Percentiles rank a stretch among this genome's conserved stretches.
Evolutionary conservation across 495 filamentous ascomycete species (phyloP).

Genomic region (Mytilinidion resinicola): DNA sequence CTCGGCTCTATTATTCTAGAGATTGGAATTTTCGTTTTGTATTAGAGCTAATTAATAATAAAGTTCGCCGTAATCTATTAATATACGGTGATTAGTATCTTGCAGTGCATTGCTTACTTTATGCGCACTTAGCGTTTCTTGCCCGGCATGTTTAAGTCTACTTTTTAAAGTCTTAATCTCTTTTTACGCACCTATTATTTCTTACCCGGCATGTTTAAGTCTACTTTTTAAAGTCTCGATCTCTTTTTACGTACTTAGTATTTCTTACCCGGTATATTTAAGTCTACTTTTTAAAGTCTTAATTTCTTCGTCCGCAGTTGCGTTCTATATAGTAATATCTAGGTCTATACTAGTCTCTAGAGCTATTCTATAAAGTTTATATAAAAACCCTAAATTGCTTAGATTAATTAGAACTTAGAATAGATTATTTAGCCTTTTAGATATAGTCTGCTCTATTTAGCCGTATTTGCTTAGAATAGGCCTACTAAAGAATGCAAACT

Average conservation of each 20-base stretch:
- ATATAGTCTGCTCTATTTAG: background rate
- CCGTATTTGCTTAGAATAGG: background rate
- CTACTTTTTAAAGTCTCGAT: too few relatives aligned
- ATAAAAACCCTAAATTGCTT: background rate
- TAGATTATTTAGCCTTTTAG: background rate
- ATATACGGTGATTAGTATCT: background rate
- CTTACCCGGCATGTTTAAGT: too few relatives aligned
- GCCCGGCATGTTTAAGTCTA: too few relatives aligned
- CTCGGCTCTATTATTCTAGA: background rate
- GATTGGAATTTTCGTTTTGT: background rate
- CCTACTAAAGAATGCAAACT: background rate
- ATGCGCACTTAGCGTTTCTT: too few relatives aligned
- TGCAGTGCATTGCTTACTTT: too few relatives aligned
- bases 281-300: background rate
- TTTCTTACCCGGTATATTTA: background rate
- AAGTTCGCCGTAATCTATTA: background rate
- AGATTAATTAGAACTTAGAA: background rate
- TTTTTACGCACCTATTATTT: too few relatives aligned
- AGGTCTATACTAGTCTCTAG: background rate
- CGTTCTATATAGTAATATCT: background rate
- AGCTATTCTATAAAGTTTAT: background rate
- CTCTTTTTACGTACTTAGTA: background rate
- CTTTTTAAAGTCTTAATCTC: too few relatives aligned
- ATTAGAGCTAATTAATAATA: background rate
- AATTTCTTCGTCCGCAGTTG: background rate